phyloP scores from a whole-genome alignment of 2,329 filamentous ascomycete species.

The Drechslera avenae region DNA sequence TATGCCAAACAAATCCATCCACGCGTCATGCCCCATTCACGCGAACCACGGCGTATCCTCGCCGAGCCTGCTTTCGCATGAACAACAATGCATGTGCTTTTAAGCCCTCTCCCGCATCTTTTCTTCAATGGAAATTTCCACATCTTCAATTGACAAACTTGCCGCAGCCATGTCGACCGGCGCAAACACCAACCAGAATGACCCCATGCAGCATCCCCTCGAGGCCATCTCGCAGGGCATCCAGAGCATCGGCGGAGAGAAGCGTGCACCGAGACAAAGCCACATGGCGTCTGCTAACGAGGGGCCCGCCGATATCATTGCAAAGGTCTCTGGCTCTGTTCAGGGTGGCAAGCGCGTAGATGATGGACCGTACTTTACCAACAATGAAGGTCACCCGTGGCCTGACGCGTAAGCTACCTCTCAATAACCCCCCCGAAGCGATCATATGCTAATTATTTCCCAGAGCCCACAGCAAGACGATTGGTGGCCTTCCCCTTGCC shows the following conservation, averaged over 20 bases:
- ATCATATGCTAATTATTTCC: neutral
- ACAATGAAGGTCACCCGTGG: conserved; percentile 60
- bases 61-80: conserved; percentile 10
- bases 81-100: neutral
- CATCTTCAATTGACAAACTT: conserved; percentile 17
- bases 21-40: neutral
- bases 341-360: conserved; percentile 56
- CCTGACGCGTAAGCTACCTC: conserved; percentile 51
- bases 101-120: neutral
- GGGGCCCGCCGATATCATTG: conserved; percentile 58
- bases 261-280: conserved; percentile 44
- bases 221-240: conserved; percentile 51
- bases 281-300: conserved; percentile 56
- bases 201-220: conserved; percentile 49
- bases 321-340: conserved; percentile 56
- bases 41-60: conserved; percentile 9
- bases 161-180: conserved; percentile 29
- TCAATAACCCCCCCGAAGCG: neutral
- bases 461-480: conserved; percentile 57
- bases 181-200: conserved; percentile 42
- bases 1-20: neutral
- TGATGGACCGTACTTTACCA: conserved; percentile 60
- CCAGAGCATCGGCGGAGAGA: conserved; percentile 47
- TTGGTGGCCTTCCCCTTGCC: conserved; percentile 58
- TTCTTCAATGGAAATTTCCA: conserved; percentile 25